phyloP scores from a whole-genome alignment of 2,329 filamentous ascomycete genomes.

The Stagonosporopsis chrysanthemi region DNA sequence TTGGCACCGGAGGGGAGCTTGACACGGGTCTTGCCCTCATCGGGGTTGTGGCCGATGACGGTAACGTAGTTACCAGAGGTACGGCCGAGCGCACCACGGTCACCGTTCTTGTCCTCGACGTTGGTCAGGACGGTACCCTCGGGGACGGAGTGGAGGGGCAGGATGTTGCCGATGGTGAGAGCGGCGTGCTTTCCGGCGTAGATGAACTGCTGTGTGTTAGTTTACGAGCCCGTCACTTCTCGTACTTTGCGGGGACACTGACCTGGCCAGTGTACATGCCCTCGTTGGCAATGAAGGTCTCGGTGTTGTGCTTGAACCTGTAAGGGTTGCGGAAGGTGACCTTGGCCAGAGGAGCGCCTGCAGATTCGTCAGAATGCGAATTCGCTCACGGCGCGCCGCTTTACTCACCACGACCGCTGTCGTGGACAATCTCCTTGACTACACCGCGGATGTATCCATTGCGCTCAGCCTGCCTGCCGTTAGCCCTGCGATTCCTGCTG shows the following conservation, averaged over 20 bases:
- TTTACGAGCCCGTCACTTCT: conserved; percentile 16
- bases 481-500: conserved; percentile 43
- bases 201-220: conserved; percentile 71
- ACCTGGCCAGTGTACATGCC: conserved; percentile 99
- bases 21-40: conserved; percentile 98
- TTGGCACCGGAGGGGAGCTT: conserved; percentile 99
- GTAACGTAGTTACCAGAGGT: conserved; percentile 99
- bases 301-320: conserved; percentile 94
- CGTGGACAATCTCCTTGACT: conserved; percentile 99
- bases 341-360: conserved; percentile 82
- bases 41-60: conserved; percentile 54
- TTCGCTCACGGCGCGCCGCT: conserved; percentile 9
- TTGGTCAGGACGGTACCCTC: conserved; percentile 99
- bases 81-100: conserved; percentile 94
- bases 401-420: conserved; percentile 86
- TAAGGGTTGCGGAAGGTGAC: conserved; percentile 98
- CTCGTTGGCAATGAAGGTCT: conserved; percentile 99
- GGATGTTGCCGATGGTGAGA: conserved; percentile 96
- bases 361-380: conserved; percentile 29
- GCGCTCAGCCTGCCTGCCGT: conserved; percentile 69
- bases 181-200: conserved; percentile 99
- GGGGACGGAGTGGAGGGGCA: conserved; percentile 91
- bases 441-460: conserved; percentile 98
- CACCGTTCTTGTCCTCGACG: conserved; percentile 98
- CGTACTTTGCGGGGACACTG: conserved; percentile 22